Evolutionary conservation across 306 rosid species (phyloP), one percentile per base, ranked within the genome.

Genomic region (Hippophae gyantsensis): DNA sequence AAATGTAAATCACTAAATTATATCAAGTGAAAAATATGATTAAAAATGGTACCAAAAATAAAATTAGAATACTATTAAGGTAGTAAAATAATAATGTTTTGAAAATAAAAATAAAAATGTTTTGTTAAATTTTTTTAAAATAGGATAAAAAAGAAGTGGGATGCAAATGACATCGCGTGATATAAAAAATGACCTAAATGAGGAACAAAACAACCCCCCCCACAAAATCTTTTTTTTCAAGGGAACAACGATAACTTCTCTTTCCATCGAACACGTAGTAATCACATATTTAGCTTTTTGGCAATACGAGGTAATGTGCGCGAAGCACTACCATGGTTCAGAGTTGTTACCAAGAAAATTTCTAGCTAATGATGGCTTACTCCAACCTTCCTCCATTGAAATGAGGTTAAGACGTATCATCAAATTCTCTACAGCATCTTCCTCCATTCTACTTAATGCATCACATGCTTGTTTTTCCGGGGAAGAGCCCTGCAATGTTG

Each of bases 341-440:
- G 86, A 81, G 81, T 79, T 83, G 25, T 80, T 85, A 58, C 77
- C 74, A 3, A 87, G 82, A 62, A 78, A 85, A 49, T 83, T 87
- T 70, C 83, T 72, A 49, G 66, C 60, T 57, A 43, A 64, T 1
- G 93, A 48, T 7, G 86, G 73, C 52, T 23, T 69, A 68, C 78
- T 83, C 98, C 93, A 87, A 23, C 95, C 95, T 67, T 85, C 83
- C 70, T 92, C 96, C 80, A 78, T 74, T 74, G 71, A 49, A 61
- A 90, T 67, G 61, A 87, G 89, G 54, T 72, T 76, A 69, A 85
- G 86, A 58, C 95, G 87, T 61, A 48, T 69, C 76, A 72, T 81
- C 75, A 90, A 74, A 55, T 87, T 79, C 63, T 90, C 84, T 14
- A 47, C 83, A 0, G 92, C 89, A 43, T 66, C 92, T 13, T 87